Conservation (phyloP, 176 grass and related monocot genomes). For the Triticum timopheevii region DNA sequence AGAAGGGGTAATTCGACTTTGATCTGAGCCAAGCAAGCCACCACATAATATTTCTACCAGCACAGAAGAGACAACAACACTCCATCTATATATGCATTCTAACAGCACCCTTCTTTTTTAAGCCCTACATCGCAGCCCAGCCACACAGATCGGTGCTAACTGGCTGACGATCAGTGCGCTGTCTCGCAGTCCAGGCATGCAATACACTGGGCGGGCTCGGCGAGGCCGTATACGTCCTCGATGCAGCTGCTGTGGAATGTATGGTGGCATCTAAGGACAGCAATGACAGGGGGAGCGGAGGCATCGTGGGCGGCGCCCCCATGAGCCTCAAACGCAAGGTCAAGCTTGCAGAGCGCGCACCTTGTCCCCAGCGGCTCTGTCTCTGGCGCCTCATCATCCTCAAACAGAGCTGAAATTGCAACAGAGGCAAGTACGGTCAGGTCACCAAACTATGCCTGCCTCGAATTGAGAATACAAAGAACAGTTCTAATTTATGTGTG, state of each 20-base stretch:
- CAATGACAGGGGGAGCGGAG: conserved; percentile 44
- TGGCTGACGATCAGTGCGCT: conserved; percentile 1
- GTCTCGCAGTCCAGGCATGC: conserved; percentile 22
- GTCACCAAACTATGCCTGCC: background rate
- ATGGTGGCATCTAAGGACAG: conserved; percentile 54
- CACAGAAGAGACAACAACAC: conserved; percentile 13
- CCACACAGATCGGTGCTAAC: conserved; percentile 6
- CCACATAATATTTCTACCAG: background rate
- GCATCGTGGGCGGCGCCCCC: conserved; percentile 1
- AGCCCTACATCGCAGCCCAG: background rate
- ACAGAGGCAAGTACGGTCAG: background rate
- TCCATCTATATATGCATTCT: conserved; percentile 27
- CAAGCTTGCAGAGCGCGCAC: conserved; percentile 66
- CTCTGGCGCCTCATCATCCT: background rate
- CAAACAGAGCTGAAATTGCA: conserved; percentile 45
- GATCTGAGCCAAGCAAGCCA: background rate
- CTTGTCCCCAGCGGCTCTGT: conserved; percentile 50
- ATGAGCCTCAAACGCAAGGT: conserved; percentile 45
- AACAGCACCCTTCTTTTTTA: background rate
- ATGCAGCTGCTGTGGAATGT: conserved; percentile 55
- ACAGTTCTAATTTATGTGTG: background rate
- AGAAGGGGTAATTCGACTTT: conserved; percentile 10
- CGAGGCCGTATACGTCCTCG: conserved; percentile 49
- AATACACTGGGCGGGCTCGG: conserved; percentile 42
- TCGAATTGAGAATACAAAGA: background rate